Conservation (phyloP, 345 rosid genomes). For the Dipteronia sinensis region DNA sequence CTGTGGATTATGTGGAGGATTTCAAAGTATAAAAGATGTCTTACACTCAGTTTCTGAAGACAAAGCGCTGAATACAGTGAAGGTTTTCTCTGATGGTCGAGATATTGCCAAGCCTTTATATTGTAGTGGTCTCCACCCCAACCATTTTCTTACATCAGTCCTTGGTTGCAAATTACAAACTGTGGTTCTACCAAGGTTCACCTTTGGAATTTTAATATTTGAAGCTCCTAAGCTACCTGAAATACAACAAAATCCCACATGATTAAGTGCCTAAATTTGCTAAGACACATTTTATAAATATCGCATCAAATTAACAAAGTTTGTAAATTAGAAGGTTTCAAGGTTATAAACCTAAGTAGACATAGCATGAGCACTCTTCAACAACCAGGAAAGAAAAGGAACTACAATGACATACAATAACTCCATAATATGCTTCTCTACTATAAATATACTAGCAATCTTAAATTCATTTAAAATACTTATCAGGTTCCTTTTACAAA, state of each 20-base stretch:
- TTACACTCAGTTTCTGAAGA: constrained; percentile 39
- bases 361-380: background rate
- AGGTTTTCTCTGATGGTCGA: constrained; percentile 25
- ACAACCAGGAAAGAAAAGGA: background rate
- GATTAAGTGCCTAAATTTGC: background rate
- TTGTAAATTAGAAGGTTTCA: background rate
- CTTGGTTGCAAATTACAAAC: constrained; percentile 22
- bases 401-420: background rate
- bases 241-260: background rate
- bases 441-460: too few relatives aligned
- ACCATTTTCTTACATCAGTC: constrained; percentile 22
- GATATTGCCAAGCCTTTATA: constrained; percentile 33
- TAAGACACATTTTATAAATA: background rate
- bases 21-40: background rate
- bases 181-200: constrained; percentile 27
- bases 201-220: constrained; percentile 26
- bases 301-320: background rate
- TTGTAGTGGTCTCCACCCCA: constrained; percentile 29
- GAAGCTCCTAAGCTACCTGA: constrained; percentile 50
- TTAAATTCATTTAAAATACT: background rate
- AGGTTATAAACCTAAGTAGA: background rate
- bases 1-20: background rate
- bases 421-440: too few relatives aligned
- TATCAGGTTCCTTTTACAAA: background rate
- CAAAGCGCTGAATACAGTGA: constrained; percentile 24